phyloP scores from a whole-genome alignment of 345 rosid genomes.

The Sonneratia alba region DNA sequence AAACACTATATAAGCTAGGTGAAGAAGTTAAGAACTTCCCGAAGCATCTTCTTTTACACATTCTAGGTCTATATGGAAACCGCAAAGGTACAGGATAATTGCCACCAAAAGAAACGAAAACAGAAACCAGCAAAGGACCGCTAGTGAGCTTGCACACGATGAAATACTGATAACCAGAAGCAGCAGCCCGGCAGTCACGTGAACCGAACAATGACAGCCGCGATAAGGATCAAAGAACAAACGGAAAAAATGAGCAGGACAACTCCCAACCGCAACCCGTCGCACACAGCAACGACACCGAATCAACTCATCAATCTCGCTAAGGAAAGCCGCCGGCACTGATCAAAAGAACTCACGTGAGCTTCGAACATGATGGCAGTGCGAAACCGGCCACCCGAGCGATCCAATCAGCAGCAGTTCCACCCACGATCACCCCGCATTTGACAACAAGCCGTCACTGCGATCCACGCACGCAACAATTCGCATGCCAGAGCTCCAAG shows the following conservation, averaged over 20 bases:
- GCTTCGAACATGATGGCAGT: slow-evolving; percentile 80
- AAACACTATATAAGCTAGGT: background rate
- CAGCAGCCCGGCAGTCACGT: background rate
- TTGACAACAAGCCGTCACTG: background rate
- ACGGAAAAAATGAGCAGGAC: background rate
- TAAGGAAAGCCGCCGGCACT: background rate
- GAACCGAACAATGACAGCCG: background rate
- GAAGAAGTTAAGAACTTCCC: background rate
- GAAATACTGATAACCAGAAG: background rate
- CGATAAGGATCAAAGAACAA: background rate
- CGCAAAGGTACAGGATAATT: background rate
- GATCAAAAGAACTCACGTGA: slow-evolving; percentile 41
- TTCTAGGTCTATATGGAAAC: background rate
- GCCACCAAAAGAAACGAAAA: background rate
- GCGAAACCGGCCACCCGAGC: slow-evolving; percentile 6
- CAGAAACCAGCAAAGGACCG: background rate
- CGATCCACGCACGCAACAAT: background rate
- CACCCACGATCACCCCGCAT: slow-evolving; percentile 3
- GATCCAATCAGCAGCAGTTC: slow-evolving; percentile 1
- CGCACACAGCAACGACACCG: background rate
- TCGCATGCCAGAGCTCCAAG: background rate
- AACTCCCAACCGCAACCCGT: background rate
- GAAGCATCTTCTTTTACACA: background rate
- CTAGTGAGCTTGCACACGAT: background rate
- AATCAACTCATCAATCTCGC: slow-evolving; percentile 5